These are phyloP conservation scores for Lactifluus rugatus DNA, from an alignment of 768 basidiomycete species.

Conservation along the genomic window DNA sequence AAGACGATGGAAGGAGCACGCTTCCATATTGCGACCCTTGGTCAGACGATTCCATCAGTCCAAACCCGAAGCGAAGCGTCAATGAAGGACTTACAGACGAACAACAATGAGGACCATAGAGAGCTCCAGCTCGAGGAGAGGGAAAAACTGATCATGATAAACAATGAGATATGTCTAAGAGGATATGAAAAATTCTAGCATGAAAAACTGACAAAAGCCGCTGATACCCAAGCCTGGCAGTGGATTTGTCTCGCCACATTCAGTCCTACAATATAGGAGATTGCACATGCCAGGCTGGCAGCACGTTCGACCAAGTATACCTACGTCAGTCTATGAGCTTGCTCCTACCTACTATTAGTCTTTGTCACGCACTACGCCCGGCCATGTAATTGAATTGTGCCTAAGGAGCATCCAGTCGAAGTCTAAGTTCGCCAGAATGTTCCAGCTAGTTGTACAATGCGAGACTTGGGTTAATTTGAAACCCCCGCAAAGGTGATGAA, in stretches of 20 bases:
- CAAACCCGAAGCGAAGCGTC: background rate
- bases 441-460: background rate
- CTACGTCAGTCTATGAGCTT: background rate
- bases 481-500: background rate
- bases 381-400: background rate
- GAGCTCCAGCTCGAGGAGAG: conserved; percentile 9
- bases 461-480: background rate
- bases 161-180: background rate
- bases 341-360: background rate
- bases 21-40: conserved; percentile 8
- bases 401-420: conserved; percentile 8
- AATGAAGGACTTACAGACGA: conserved; percentile 5
- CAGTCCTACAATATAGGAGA: background rate
- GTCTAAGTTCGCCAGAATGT: conserved; percentile 2
- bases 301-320: conserved; percentile 3
- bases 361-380: background rate
- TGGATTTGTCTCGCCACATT: background rate
- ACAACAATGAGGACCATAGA: background rate
- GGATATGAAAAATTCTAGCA: background rate
- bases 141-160: background rate
- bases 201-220: conserved; percentile 1
- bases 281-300: conserved; percentile 2
- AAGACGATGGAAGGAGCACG: background rate
- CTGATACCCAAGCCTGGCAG: conserved; percentile 7
- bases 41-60: background rate